A percentile compares a stretch with the other conserved stretches of the same genome.
These are phyloP conservation scores for Eucalyptus camaldulensis DNA, from an alignment of 345 rosid species.

Conservation along the genomic window DNA sequence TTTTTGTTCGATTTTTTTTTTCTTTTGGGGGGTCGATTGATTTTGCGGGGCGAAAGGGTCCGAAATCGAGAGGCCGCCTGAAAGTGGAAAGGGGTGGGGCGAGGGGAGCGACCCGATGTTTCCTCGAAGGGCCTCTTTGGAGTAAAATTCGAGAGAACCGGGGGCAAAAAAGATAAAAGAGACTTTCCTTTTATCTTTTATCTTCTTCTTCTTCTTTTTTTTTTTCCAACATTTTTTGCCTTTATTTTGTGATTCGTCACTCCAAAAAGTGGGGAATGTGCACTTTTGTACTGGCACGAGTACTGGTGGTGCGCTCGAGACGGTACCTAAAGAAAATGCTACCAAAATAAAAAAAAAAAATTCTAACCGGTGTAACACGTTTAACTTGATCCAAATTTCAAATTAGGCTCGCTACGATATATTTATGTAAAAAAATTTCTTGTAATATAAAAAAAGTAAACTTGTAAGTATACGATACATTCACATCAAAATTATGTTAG, in stretches of 20 bases:
- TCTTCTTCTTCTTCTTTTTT: too few relatives aligned
- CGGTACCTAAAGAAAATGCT: too few relatives aligned
- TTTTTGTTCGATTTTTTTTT: background rate
- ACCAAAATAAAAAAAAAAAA: background rate
- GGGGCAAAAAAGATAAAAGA: rapidly evolving
- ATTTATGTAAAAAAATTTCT: rapidly evolving
- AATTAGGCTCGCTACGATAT: background rate
- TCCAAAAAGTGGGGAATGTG: background rate
- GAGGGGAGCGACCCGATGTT: background rate
- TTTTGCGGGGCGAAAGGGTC: background rate
- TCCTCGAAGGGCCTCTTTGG: background rate
- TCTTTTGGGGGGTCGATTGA: background rate
- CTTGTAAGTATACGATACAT: too few relatives aligned
- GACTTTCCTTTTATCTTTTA: background rate
- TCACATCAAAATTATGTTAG: rapidly evolving
- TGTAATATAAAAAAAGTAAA: too few relatives aligned
- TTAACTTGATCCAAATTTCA: too few relatives aligned
- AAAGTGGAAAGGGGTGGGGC: background rate
- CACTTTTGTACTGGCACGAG: background rate
- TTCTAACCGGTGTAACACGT: background rate
- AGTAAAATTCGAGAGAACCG: background rate
- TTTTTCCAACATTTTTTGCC: background rate
- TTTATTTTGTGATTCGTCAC: background rate
- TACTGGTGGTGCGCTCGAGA: background rate
- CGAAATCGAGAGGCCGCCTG: background rate